Percentiles rank a stretch among this genome's conserved stretches.
These are phyloP conservation scores for Candida smagusa DNA, from an alignment of 1,139 yeast species.

Conservation along the genomic window DNA sequence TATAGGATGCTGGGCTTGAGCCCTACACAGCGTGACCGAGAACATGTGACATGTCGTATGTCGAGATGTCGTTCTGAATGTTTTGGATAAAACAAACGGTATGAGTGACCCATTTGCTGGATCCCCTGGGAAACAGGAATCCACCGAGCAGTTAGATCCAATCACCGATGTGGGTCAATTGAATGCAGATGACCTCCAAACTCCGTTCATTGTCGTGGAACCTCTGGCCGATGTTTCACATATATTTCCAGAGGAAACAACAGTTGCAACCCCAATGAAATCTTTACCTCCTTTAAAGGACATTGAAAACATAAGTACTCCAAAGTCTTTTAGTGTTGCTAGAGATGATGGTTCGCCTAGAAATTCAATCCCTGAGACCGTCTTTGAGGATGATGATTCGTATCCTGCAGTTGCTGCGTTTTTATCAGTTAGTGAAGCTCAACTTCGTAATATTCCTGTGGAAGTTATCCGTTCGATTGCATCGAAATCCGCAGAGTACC, in stretches of 20 bases:
- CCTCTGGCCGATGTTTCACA: background rate
- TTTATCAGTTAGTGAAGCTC: constrained; percentile 30
- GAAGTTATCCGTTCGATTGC: constrained; percentile 33
- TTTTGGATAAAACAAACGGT: background rate
- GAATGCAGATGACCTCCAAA: background rate
- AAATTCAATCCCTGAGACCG: background rate
- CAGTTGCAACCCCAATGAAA: constrained; percentile 15
- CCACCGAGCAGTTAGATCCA: background rate
- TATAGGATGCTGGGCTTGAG: background rate
- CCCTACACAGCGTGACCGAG: background rate
- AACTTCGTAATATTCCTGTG: constrained; percentile 11
- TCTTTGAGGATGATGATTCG: constrained; percentile 4
- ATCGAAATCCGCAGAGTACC: constrained; percentile 44
- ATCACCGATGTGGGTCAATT: background rate
- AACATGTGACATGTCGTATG: no score
- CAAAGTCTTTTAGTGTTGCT: constrained; percentile 42
- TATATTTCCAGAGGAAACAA: constrained; percentile 1
- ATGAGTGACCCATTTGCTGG: constrained; percentile 3
- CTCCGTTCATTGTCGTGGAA: background rate
- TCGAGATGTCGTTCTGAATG: no score
- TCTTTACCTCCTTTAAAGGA: constrained; percentile 44
- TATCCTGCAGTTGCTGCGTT: constrained; percentile 24
- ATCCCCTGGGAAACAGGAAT: background rate
- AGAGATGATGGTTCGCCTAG: constrained; percentile 26
- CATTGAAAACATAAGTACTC: constrained; percentile 41